These are phyloP conservation scores for Urochloa ruziziensis DNA, from an alignment of 176 grass and related monocot genomes.

Conservation along the genomic window DNA sequence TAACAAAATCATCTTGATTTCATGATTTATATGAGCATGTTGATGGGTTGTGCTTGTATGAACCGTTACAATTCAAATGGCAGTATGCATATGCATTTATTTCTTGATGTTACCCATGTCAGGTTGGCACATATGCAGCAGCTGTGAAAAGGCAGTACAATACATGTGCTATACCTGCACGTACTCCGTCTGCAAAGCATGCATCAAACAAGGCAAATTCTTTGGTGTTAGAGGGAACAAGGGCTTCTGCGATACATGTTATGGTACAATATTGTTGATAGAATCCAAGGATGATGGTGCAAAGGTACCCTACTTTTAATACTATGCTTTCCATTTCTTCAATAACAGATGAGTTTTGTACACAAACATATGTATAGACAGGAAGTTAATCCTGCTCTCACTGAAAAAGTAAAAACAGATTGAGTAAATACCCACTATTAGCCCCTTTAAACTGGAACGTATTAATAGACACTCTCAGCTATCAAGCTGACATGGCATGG, in stretches of 20 bases:
- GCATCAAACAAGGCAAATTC: conserved; percentile 65
- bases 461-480: conserved; percentile 11
- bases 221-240: conserved; percentile 89
- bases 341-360: background rate
- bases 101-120: conserved; percentile 37
- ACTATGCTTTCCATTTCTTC: conserved; percentile 13
- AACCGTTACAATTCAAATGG: background rate
- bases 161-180: conserved; percentile 98
- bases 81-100: conserved; percentile 23
- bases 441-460: background rate
- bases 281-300: conserved; percentile 63
- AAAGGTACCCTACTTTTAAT: conserved; percentile 51
- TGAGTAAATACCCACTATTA: too few relatives aligned
- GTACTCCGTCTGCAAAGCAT: conserved; percentile 89
- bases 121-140: conserved; percentile 99
- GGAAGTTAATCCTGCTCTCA: background rate
- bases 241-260: conserved; percentile 98
- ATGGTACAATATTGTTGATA: conserved; percentile 75
- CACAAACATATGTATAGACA: background rate
- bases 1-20: background rate
- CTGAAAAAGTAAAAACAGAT: background rate
- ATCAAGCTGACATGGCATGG: background rate
- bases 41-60: background rate
- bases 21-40: background rate
- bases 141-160: conserved; percentile 72